These are phyloP conservation scores for Neurospora sublineolata DNA, from an alignment of 495 filamentous ascomycete species.

Conservation along the genomic window DNA sequence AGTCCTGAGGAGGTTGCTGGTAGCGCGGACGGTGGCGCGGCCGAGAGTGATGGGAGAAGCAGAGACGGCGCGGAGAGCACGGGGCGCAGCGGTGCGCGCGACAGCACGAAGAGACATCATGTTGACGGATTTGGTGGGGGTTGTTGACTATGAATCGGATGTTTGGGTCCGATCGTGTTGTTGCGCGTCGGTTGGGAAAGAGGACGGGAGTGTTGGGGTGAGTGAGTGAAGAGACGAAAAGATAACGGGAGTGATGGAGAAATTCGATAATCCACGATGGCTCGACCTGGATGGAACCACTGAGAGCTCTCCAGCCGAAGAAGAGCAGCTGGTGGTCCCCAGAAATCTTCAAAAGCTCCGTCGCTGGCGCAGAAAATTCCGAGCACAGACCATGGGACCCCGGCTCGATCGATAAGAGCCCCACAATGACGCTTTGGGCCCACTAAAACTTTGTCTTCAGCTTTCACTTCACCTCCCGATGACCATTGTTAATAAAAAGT, in stretches of 20 bases:
- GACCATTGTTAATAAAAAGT: not conserved
- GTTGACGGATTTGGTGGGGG: constrained; percentile 19
- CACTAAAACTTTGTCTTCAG: not conserved
- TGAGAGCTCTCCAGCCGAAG: too few species aligned
- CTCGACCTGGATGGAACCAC: not conserved
- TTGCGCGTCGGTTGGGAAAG: not conserved
- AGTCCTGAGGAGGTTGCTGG: constrained; percentile 22
- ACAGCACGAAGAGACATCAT: constrained; percentile 70
- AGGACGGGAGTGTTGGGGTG: not conserved
- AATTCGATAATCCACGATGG: not conserved
- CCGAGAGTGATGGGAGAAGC: constrained; percentile 40
- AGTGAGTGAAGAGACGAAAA: not conserved
- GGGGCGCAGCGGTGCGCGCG: constrained; percentile 55
- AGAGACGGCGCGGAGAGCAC: constrained; percentile 51
- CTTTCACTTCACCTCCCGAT: not conserved
- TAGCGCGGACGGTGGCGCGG: constrained; percentile 13
- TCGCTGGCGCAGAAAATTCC: not conserved
- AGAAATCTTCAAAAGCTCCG: not conserved
- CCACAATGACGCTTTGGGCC: not conserved
- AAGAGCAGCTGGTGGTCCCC: not conserved
- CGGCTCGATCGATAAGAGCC: not conserved
- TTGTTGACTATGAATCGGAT: not conserved
- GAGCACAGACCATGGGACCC: not conserved
- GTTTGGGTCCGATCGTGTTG: constrained; percentile 1
- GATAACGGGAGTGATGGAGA: not conserved